Conservation (phyloP, 2,329 filamentous ascomycete genomes). For the Blastomyces gilchristii region DNA sequence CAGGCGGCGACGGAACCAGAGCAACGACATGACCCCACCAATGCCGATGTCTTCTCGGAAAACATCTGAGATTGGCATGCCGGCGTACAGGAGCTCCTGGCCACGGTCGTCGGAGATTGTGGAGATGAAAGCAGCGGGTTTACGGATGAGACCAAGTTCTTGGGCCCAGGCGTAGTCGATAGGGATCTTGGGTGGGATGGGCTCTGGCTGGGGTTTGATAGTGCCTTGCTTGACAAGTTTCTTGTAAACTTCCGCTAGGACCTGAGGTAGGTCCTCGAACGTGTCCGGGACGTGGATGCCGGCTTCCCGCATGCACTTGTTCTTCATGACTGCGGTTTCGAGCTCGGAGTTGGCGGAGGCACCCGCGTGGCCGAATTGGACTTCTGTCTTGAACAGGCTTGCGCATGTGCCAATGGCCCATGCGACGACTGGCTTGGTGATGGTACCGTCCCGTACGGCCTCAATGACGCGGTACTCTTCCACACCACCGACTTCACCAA, state of each 20-base stretch:
- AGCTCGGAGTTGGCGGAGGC: conserved; percentile 99
- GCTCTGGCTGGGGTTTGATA: conserved; percentile 79
- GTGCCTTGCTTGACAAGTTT: conserved; percentile 74
- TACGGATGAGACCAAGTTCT: conserved; percentile 97
- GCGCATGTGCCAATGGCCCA: conserved; percentile 99
- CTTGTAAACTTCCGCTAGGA: conserved; percentile 75
- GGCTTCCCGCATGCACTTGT: conserved; percentile 90
- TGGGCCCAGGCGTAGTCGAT: conserved; percentile 99
- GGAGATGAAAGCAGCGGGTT: conserved; percentile 98
- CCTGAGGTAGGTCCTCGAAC: conserved; percentile 82
- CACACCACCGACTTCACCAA: conserved; percentile 97
- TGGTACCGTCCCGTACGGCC: conserved; percentile 83
- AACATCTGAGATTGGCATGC: conserved; percentile 99
- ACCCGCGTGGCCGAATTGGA: conserved; percentile 97
- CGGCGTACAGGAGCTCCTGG: conserved; percentile 95
- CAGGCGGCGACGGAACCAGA: conserved; percentile 98
- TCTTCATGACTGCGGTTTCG: conserved; percentile 93
- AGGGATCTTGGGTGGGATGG: conserved; percentile 93
- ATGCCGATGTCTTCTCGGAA: conserved; percentile 99
- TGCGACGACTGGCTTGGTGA: conserved; percentile 97
- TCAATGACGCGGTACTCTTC: conserved; percentile 99
- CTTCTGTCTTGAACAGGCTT: conserved; percentile 99
- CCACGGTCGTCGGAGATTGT: conserved; percentile 99
- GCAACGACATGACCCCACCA: conserved; percentile 97
- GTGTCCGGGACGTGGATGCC: conserved; percentile 91